phyloP scores from a whole-genome alignment of 371 early-diverging fungal species.

The Chytridium lagenaria region DNA sequence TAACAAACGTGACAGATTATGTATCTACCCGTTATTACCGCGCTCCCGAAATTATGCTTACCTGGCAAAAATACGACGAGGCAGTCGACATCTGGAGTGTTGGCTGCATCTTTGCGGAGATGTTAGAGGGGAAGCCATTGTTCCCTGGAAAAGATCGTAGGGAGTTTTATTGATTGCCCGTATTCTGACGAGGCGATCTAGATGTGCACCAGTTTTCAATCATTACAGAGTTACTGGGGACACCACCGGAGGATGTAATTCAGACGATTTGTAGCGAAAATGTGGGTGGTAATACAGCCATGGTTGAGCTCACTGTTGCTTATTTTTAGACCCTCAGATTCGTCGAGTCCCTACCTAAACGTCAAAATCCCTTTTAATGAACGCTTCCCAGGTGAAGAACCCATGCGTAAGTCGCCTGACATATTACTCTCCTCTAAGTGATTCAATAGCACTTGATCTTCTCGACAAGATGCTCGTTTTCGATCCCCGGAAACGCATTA shows the following conservation, averaged over 20 bases:
- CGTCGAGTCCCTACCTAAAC: conserved; percentile 84
- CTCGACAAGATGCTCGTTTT: conserved; percentile 89
- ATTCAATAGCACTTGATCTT: conserved; percentile 76
- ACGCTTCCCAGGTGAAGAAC: conserved; percentile 70
- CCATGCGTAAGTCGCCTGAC: conserved; percentile 41
- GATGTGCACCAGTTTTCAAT: conserved; percentile 94
- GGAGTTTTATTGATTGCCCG: conserved; percentile 70
- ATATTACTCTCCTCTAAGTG: background rate
- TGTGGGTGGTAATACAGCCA: too few species aligned
- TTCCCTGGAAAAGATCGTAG: conserved; percentile 96
- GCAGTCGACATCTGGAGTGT: conserved; percentile 99
- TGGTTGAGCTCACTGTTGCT: conserved; percentile 16
- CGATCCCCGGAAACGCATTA: conserved; percentile 89
- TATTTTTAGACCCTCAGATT: conserved; percentile 82
- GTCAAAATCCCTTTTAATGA: conserved; percentile 81
- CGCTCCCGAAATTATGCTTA: conserved; percentile 98
- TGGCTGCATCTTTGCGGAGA: conserved; percentile 92
- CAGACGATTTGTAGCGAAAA: conserved; percentile 92
- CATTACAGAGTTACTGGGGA: conserved; percentile 91
- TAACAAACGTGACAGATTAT: too few species aligned
- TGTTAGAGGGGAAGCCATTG: conserved; percentile 94
- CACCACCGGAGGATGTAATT: conserved; percentile 92
- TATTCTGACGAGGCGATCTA: conserved; percentile 22
- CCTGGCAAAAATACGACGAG: conserved; percentile 93
- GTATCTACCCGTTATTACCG: conserved; percentile 98